phyloP scores from a whole-genome alignment of 2,329 filamentous ascomycete species.

The Mollisia scopiformis region DNA sequence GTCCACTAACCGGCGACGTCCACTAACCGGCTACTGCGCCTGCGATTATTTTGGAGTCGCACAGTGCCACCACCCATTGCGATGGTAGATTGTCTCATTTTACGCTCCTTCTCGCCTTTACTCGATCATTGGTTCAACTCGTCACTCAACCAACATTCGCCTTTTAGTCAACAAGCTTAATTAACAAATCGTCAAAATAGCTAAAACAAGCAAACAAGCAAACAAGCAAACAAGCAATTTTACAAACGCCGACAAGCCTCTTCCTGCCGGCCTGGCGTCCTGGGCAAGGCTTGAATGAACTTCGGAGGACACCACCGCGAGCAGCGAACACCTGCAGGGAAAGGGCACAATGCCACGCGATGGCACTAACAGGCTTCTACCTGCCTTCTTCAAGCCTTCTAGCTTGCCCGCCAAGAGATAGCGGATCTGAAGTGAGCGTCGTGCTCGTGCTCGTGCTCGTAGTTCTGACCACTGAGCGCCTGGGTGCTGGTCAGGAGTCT shows the following conservation, averaged over 20 bases:
- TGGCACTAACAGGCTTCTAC: not conserved
- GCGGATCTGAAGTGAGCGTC: not conserved
- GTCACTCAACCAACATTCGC: no score
- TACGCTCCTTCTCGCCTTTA: not conserved
- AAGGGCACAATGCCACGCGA: not conserved
- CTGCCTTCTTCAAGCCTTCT: not conserved
- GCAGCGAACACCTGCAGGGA: no score
- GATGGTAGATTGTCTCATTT: no score
- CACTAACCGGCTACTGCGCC: no score
- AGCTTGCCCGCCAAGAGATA: not conserved
- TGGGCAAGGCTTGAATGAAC: not conserved
- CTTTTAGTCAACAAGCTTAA: not conserved
- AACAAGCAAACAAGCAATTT: not conserved
- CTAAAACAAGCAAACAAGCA: no score
- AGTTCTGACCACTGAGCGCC: no score
- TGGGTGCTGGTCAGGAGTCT: no score
- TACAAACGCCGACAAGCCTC: not conserved
- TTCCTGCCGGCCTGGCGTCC: not conserved
- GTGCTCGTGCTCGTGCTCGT: no score
- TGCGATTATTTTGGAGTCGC: not conserved
- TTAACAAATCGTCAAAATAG: not conserved
- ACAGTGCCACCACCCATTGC: no score
- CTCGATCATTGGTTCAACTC: no score
- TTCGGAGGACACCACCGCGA: no score
- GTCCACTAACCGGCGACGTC: no score